A percentile compares a stretch with the other conserved stretches of the same genome.
These are phyloP conservation scores for Malus hybrid DNA, from an alignment of 331 rosid genomes.

Conservation along the genomic window DNA sequence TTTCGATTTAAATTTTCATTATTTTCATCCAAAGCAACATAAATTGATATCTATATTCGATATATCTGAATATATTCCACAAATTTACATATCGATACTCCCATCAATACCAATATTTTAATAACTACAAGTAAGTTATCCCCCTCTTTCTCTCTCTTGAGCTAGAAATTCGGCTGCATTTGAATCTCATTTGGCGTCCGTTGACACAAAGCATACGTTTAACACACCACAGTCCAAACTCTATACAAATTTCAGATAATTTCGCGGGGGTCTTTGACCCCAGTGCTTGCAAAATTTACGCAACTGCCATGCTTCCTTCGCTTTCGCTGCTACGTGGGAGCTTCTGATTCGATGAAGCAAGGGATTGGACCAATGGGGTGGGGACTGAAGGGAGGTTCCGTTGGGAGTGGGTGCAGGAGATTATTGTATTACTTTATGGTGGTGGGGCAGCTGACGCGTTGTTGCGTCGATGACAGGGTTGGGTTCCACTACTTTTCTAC, in stretches of 20 bases:
- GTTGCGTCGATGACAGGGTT: conserved; percentile 13
- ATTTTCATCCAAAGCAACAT: too few species aligned
- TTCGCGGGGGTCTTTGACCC: conserved; percentile 4
- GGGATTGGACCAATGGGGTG: neutral
- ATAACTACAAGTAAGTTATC: too few species aligned
- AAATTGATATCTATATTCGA: too few species aligned
- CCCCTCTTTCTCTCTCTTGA: neutral
- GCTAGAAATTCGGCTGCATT: conserved; percentile 33
- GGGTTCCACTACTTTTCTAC: conserved; percentile 17
- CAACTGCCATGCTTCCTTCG: neutral
- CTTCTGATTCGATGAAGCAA: neutral
- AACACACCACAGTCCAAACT: neutral
- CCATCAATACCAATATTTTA: too few species aligned
- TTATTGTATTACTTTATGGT: neutral
- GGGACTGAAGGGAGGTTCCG: neutral
- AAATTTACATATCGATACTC: too few species aligned
- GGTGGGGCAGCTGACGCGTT: conserved; percentile 16
- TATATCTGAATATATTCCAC: too few species aligned
- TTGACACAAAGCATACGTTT: conserved; percentile 15
- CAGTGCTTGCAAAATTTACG: neutral
- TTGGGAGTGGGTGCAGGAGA: neutral
- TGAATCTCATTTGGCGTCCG: conserved; percentile 55
- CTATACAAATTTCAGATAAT: neutral
- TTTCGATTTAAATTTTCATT: too few species aligned
- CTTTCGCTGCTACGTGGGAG: neutral